A percentile compares a stretch with the other conserved stretches of the same genome.
phyloP scores from a whole-genome alignment of 345 rosid species.

The Eutrema heterophyllum region DNA sequence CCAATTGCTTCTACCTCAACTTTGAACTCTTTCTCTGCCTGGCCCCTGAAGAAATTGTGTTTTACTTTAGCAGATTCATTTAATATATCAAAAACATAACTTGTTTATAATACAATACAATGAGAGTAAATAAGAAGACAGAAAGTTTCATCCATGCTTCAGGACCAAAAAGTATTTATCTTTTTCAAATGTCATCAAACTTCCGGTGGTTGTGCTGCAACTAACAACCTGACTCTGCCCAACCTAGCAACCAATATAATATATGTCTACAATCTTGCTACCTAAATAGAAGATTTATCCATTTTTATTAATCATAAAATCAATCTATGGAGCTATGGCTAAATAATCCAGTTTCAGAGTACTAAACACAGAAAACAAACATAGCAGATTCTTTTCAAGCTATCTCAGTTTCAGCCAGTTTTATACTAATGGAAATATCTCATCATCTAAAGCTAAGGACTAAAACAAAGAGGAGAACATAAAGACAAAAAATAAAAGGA shows the following conservation, averaged over 20 bases:
- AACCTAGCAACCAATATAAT: conserved; percentile 24
- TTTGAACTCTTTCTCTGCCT: conserved; percentile 94
- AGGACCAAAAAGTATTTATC: neutral
- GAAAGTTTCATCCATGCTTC: neutral
- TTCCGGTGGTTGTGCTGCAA: conserved; percentile 23
- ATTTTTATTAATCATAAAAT: neutral
- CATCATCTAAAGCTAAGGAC: conserved; percentile 17
- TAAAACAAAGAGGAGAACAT: conserved; percentile 19
- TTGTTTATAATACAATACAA: neutral
- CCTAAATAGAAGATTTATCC: conserved; percentile 13
- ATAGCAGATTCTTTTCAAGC: neutral
- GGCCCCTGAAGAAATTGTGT: conserved; percentile 51
- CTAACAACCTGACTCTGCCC: conserved; percentile 18
- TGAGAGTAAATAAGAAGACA: neutral
- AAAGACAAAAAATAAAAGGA: conserved; percentile 3
- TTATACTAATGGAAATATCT: neutral
- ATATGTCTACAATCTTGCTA: conserved; percentile 15
- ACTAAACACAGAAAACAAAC: neutral
- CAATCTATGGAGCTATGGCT: neutral
- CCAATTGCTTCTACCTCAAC: conserved; percentile 97
- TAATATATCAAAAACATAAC: neutral
- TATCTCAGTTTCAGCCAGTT: conserved; percentile 4
- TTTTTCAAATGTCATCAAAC: conserved; percentile 14
- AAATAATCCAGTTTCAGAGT: neutral
- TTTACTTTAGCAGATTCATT: neutral